Evolutionary conservation across 1,139 yeast genomes (phyloP), one percentile per base, ranked within the genome.

Genomic region (Candida neerlandica): DNA sequence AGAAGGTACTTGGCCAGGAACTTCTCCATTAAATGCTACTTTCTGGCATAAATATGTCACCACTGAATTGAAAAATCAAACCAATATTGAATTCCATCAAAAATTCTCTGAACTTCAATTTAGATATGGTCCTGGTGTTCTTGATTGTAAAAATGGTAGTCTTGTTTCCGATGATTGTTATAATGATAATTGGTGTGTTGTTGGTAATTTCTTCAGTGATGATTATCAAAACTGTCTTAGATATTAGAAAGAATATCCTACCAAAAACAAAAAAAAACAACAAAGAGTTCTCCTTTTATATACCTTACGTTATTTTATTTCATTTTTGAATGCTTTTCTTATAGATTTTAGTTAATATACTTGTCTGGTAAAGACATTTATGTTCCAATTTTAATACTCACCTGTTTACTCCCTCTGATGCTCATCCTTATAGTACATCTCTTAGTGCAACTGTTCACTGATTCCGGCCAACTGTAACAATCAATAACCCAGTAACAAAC

Each of bases 11-110:
- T 82, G 86, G 86, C 85, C 86, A 23, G 52, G 48, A 12, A 52
- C 60, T 12, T 67, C 84, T 6, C 84, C 86, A 11, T 68, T 82
- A 56, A 82, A 82, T 58, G 86, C 79, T 34, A 76, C 84, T 11
- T 82, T 81, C 69, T 82, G 86, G 86, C 78, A 82, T 56, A 58
- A 61, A 34, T 65, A 60, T 46, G 76, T 74, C 30, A 67, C 71
- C 32, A 50, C 60, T 53, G 69, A 61, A 59, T 73, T 69, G 50
- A 59, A 61, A 52, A 58, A 72, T 66, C 54, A 64, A 62, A 54
- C 67, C 32, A 67, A 78, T 54, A 63, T 71, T 23, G 70, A 62
- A 2, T 68, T 71, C 59, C 74, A 81, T 51, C 85, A 80, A 51
- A 54, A 62, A 52, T 85, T 78, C 62, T 66, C 78, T 34, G 67